Conservation (phyloP, 2,329 filamentous ascomycete genomes). For the Fusarium secorum region DNA sequence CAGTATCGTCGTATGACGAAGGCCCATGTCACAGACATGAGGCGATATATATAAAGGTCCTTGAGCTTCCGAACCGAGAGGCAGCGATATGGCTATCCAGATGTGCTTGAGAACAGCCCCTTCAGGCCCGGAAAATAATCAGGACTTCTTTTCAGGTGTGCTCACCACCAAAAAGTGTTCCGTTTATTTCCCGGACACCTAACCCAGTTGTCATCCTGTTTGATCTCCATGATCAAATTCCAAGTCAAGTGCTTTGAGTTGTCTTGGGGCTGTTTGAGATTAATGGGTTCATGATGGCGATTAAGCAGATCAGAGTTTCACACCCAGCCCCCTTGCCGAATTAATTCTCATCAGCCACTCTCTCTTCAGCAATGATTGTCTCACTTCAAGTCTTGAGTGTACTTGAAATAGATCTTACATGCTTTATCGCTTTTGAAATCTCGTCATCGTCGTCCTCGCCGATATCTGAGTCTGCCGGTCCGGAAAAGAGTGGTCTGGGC, state of each 20-base stretch:
- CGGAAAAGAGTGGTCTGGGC: slow-evolving; percentile 42
- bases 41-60: slow-evolving; percentile 4
- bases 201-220: neutral
- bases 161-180: neutral
- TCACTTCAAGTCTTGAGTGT: slow-evolving; percentile 39
- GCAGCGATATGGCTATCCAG: neutral
- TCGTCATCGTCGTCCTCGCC: slow-evolving; percentile 45
- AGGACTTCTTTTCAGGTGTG: neutral
- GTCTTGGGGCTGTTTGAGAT: slow-evolving; percentile 1
- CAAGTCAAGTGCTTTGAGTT: neutral
- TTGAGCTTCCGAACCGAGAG: neutral
- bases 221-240: slow-evolving; percentile 1
- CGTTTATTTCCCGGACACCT: neutral
- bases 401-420: slow-evolving; percentile 45
- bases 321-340: neutral
- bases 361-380: neutral
- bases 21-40: slow-evolving; percentile 28
- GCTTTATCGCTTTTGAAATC: slow-evolving; percentile 42
- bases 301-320: slow-evolving; percentile 23
- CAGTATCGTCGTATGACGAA: slow-evolving; percentile 32
- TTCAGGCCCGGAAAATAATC: neutral
- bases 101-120: neutral
- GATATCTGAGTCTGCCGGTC: slow-evolving; percentile 32
- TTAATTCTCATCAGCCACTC: neutral
- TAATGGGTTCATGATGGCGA: slow-evolving; percentile 14